Conservation (phyloP, 495 filamentous ascomycete genomes). For the Schizothecium vesticola region DNA sequence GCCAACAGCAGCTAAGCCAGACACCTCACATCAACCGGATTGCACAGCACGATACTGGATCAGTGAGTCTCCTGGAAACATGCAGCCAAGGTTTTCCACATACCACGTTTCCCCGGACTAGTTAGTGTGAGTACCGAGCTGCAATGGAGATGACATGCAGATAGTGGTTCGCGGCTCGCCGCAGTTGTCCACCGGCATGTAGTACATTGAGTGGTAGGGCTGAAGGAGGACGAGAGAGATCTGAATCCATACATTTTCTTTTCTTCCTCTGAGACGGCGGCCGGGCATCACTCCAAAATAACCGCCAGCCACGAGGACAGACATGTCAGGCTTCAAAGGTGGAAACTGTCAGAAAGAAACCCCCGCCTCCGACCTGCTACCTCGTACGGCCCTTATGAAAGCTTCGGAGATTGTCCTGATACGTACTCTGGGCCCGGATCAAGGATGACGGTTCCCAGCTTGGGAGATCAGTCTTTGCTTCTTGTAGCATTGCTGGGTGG, state of each 20-base stretch:
- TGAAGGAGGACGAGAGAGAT: too few species aligned
- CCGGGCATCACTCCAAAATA: background rate
- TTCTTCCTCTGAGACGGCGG: too few species aligned
- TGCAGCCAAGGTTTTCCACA: background rate
- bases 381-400: background rate
- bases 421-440: background rate
- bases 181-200: background rate
- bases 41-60: background rate
- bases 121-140: too few species aligned
- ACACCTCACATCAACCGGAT: background rate
- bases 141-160: background rate
- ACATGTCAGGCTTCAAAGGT: background rate
- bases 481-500: background rate
- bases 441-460: background rate
- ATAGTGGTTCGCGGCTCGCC: background rate
- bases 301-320: background rate
- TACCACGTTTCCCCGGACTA: background rate
- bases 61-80: background rate
- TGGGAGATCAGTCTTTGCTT: background rate
- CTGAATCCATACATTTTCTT: too few species aligned
- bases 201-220: too few species aligned
- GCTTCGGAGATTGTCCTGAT: background rate
- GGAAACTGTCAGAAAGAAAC: background rate
- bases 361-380: background rate
- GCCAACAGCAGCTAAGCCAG: too few species aligned